Base-by-base conservation (phyloP, 2,329 filamentous ascomycete species). In the Esteya vermicola region DNA sequence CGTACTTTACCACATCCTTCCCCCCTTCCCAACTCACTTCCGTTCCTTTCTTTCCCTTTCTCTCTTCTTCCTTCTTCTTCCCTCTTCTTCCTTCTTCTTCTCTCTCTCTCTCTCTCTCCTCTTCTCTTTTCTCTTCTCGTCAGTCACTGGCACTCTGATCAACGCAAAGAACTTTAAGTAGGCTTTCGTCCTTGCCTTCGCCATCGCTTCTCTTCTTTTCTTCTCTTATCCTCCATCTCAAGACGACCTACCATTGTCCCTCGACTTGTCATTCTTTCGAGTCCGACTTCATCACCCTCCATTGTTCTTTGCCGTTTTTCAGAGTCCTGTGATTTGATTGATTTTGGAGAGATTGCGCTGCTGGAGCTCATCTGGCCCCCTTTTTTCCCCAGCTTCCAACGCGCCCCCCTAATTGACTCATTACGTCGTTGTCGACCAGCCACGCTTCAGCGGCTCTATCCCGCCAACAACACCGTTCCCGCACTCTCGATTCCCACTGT, bases 41-140 rank as follows among this genome's bases (percentile, higher is more conserved):
- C 30, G 23, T 18, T 33, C 35, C 23, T 45, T 42, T 43, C 40
- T 27, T 19, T 33, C 45, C 41, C 41, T 38, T 20, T 14, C 27
- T 39, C 50, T 45, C 26, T 50, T 42, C 40, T 31, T 31, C 28
- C 47, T 45, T 39, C 47, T 44, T 26, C 50, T 46, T 47, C 45
- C 44, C 46, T 54, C 13, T 9, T 56, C 50, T 51, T 49, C 48
- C 42, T 48, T 45, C 45, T 46, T 50, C 49, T 45, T 50, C 43
- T 41, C 40, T 31, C 18, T 16, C 47, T 45, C 38, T 47, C 43
- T 26, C 50, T 46, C 46, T 45, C 44, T 45, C 54, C 13, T 9
- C 55, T 50, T 51, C 50, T 48, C 42, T 48, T 45, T 44, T 46
- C 50, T 48, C 45, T 50, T 43, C 41, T 41, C 43, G 33, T 43